phyloP scores from a whole-genome alignment of 2,329 filamentous ascomycete species.

The Alternaria solani region DNA sequence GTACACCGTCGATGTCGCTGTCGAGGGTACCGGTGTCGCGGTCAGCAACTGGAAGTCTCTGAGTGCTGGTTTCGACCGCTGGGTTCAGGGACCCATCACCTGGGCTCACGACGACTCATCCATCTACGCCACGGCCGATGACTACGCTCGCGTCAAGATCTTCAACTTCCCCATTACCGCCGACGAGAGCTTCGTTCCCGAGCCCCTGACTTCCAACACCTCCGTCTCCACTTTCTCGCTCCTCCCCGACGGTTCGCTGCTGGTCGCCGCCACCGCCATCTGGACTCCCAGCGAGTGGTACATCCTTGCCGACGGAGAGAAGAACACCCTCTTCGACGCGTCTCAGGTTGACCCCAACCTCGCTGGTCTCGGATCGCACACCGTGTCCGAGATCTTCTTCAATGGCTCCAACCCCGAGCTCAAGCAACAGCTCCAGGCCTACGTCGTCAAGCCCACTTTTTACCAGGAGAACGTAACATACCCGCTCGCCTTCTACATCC shows the following conservation, averaged over 20 bases:
- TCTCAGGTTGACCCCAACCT: conserved; percentile 69
- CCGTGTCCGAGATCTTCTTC: conserved; percentile 76
- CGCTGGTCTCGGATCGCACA: conserved; percentile 69
- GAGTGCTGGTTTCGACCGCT: conserved; percentile 42
- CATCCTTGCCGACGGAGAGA: conserved; percentile 43
- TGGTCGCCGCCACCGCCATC: conserved; percentile 42
- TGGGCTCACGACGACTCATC: conserved; percentile 46
- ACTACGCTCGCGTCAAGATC: conserved; percentile 54
- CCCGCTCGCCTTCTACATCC: conserved; percentile 79
- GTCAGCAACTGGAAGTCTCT: conserved; percentile 44
- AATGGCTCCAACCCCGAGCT: conserved; percentile 64
- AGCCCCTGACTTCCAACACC: conserved; percentile 55
- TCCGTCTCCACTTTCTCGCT: conserved; percentile 57
- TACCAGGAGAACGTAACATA: conserved; percentile 78
- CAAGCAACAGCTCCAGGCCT: conserved; percentile 70
- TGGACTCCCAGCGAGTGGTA: conserved; percentile 48
- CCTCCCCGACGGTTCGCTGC: conserved; percentile 66
- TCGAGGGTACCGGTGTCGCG: conserved; percentile 26
- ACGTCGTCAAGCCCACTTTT: conserved; percentile 68
- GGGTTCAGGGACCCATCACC: conserved; percentile 35
- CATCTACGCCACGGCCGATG: conserved; percentile 45
- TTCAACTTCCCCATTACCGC: conserved; percentile 69
- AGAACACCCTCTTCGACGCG: conserved; percentile 63
- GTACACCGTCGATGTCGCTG: conserved; percentile 44
- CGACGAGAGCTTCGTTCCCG: conserved; percentile 56